Conservation (phyloP, 139 green algal species). For the Chlamydomonas sphaeroides region DNA sequence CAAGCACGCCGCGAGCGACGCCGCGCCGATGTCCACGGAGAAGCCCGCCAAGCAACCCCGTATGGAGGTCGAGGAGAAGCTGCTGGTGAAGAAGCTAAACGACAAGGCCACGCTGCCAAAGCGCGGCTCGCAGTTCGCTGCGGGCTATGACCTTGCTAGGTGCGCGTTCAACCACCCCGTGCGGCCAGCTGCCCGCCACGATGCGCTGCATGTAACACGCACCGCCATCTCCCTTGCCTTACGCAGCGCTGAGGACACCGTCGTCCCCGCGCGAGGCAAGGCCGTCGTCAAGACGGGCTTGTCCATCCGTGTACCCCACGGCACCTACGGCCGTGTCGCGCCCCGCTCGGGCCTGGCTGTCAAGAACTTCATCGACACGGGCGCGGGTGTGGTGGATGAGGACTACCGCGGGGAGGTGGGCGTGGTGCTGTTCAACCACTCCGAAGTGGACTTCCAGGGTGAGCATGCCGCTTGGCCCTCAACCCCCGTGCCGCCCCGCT, state of each 20-base stretch:
- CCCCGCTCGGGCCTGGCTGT: constrained; percentile 93
- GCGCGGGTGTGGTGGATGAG: constrained; percentile 96
- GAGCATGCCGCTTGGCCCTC: too few species aligned
- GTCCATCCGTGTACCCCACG: constrained; percentile 83
- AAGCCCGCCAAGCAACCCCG: neutral
- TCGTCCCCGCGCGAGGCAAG: constrained; percentile 90
- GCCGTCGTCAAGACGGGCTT: constrained; percentile 90
- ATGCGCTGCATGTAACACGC: too few species aligned
- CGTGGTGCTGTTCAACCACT: constrained; percentile 98
- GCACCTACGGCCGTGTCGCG: constrained; percentile 96
- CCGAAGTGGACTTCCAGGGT: constrained; percentile 88
- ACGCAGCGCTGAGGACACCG: constrained; percentile 86
- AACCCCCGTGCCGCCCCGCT: too few species aligned
- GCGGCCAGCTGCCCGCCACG: too few species aligned
- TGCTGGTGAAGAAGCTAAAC: constrained; percentile 89
- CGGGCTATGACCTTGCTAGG: constrained; percentile 95
- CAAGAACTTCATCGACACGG: constrained; percentile 97
- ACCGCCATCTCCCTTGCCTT: neutral
- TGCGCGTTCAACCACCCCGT: constrained; percentile 31
- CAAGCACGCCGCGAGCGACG: too few species aligned
- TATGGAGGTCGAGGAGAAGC: constrained; percentile 4
- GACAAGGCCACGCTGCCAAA: constrained; percentile 84
- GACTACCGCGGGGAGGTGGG: constrained; percentile 95
- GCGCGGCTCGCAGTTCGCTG: constrained; percentile 84
- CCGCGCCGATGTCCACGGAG: neutral